Conservation (phyloP, 345 rosid species). For the Punica granatum region DNA sequence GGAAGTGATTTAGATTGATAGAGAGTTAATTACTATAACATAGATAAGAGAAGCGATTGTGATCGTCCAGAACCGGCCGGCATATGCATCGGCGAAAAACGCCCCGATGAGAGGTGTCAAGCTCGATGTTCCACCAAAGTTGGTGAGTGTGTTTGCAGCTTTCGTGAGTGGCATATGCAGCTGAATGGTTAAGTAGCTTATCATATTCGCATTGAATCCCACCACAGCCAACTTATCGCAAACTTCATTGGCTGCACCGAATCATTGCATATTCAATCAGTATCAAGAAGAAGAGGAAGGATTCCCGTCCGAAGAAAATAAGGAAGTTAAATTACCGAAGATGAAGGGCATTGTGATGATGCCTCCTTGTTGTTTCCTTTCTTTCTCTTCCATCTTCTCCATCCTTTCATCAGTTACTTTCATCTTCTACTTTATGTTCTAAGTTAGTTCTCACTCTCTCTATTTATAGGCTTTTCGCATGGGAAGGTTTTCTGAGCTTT, state of each 20-base stretch:
- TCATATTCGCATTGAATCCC: slow-evolving; percentile 78
- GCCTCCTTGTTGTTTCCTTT: slow-evolving; percentile 43
- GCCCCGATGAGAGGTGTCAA: slow-evolving; percentile 86
- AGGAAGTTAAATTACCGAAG: slow-evolving; percentile 31
- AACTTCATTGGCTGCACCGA: slow-evolving; percentile 56
- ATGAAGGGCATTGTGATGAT: slow-evolving; percentile 72
- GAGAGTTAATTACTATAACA: slow-evolving; percentile 38
- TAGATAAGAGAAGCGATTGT: slow-evolving; percentile 61
- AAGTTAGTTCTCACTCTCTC: neutral
- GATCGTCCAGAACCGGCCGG: slow-evolving; percentile 89
- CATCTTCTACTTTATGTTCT: neutral
- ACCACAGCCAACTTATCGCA: slow-evolving; percentile 90
- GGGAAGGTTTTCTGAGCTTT: neutral
- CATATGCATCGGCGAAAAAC: slow-evolving; percentile 68
- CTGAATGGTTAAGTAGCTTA: slow-evolving; percentile 74
- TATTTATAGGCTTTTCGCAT: neutral
- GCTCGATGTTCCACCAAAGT: slow-evolving; percentile 80
- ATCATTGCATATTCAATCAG: neutral
- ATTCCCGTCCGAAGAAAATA: neutral
- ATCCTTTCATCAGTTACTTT: slow-evolving; percentile 10
- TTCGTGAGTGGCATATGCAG: slow-evolving; percentile 80
- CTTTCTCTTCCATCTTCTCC: slow-evolving; percentile 22
- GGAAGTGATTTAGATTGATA: neutral
- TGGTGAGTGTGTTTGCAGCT: slow-evolving; percentile 90
- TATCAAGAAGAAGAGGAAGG: neutral